Percentiles rank a stretch among this genome's conserved stretches.
phyloP scores from a whole-genome alignment of 1,284 basidiomycete genomes.

The Cronartium quercuum region DNA sequence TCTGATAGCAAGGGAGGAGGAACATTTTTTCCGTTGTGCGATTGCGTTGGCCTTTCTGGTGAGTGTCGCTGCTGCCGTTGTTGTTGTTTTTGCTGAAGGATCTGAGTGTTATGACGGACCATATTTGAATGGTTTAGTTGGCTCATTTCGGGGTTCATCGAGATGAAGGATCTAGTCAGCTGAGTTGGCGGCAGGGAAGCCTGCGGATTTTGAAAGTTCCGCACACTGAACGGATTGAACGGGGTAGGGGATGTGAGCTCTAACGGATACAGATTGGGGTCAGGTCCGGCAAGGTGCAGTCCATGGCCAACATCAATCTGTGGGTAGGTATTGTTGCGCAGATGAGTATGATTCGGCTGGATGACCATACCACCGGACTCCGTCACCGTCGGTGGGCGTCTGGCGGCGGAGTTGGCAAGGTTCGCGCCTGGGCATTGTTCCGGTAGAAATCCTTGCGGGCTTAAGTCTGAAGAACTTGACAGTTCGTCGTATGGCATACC shows the following conservation, averaged over 20 bases:
- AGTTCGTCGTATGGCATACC: neutral
- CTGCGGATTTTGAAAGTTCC: neutral
- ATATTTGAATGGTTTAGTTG: neutral
- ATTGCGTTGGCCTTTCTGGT: too few species aligned
- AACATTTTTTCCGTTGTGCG: neutral
- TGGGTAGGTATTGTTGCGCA: conserved; percentile 1
- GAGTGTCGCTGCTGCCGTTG: neutral
- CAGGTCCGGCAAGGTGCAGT: neutral
- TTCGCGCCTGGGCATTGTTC: neutral
- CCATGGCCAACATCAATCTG: neutral
- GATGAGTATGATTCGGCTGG: neutral
- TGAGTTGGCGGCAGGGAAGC: neutral
- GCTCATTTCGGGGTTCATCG: neutral
- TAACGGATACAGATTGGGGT: neutral
- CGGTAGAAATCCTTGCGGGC: neutral
- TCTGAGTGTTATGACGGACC: neutral
- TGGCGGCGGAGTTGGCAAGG: neutral
- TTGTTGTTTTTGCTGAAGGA: neutral
- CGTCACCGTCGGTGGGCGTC: neutral
- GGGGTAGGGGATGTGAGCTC: neutral
- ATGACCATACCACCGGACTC: neutral
- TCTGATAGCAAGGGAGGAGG: neutral
- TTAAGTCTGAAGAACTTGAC: neutral
- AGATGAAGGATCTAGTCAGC: neutral
- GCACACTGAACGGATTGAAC: neutral